Evolutionary conservation across 495 filamentous ascomycete species (phyloP).

Genomic region (Aspergillus coremiiformis): DNA sequence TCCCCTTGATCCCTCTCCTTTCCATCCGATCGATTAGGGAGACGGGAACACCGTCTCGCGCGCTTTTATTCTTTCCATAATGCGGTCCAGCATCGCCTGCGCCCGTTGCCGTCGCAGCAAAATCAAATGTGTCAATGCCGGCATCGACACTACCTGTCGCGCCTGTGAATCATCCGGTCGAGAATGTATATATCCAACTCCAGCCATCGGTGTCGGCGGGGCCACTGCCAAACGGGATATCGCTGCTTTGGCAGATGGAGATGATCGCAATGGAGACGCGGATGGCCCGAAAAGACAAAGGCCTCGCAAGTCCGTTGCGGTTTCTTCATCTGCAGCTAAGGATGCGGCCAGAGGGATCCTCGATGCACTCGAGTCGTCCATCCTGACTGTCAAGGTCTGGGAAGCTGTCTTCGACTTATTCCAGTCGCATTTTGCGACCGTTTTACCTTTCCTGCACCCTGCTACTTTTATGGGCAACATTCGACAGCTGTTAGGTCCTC

Average conservation of each 20-base stretch:
- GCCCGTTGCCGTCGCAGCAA: conserved; percentile 72
- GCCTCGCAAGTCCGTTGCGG: conserved; percentile 42
- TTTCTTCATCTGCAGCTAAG: conserved; percentile 23
- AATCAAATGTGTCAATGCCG: conserved; percentile 77
- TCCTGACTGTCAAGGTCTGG: conserved; percentile 64
- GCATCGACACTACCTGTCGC: conserved; percentile 65
- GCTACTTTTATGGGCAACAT: conserved; percentile 62
- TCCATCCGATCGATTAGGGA: conserved; percentile 4
- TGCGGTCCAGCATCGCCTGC: conserved; percentile 78
- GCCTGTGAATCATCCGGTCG: conserved; percentile 69
- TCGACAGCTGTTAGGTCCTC: conserved; percentile 30
- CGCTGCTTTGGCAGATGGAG: conserved; percentile 38
- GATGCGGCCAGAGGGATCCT: conserved; percentile 29
- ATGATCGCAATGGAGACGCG: conserved; percentile 51
- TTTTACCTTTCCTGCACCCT: conserved; percentile 76
- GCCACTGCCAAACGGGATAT: conserved; percentile 51
- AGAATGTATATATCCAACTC: conserved; percentile 67
- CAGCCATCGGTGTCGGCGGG: conserved; percentile 49
- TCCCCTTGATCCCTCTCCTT: not conserved
- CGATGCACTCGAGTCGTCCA: conserved; percentile 39
- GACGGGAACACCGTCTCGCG: conserved; percentile 20
- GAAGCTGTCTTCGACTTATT: conserved; percentile 69
- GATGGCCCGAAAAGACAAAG: conserved; percentile 54
- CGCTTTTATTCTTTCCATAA: conserved; percentile 18
- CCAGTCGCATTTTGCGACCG: conserved; percentile 72